Conservation (phyloP, 192 early-diverging fungal genomes). For the Mortierella claussenii region DNA sequence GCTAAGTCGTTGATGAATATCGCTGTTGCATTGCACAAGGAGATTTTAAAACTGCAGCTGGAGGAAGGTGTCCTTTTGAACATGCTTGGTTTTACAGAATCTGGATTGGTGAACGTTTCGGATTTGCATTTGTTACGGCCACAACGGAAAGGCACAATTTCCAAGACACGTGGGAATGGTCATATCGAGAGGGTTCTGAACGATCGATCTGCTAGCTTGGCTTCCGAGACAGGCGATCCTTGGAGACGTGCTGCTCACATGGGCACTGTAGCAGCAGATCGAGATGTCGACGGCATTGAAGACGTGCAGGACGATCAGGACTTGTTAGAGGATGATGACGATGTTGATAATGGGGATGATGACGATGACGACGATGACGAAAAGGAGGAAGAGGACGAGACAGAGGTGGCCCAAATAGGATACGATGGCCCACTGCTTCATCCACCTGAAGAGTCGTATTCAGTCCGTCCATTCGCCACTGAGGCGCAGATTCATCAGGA, state of each 20-base stretch:
- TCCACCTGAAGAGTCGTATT: too few relatives aligned
- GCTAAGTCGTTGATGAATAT: slow-evolving; percentile 3
- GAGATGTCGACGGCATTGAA: neutral
- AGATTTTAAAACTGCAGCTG: slow-evolving; percentile 35
- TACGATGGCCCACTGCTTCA: too few relatives aligned
- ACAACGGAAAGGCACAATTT: neutral
- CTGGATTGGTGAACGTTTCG: neutral
- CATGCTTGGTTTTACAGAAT: slow-evolving; percentile 9
- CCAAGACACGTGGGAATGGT: neutral
- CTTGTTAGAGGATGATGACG: slow-evolving; percentile 6
- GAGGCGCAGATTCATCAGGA: too few relatives aligned
- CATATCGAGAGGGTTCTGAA: neutral
- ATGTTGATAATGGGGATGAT: neutral
- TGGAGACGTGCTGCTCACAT: too few relatives aligned
- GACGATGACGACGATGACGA: neutral
- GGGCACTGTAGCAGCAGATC: too few relatives aligned
- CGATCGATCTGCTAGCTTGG: too few relatives aligned
- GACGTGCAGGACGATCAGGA: neutral
- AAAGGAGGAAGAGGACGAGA: neutral
- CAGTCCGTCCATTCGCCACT: too few relatives aligned
- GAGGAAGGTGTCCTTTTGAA: slow-evolving; percentile 41
- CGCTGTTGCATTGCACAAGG: slow-evolving; percentile 19
- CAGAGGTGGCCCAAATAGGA: neutral
- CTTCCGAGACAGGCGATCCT: too few relatives aligned
- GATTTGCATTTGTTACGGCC: slow-evolving; percentile 17